Conservation (phyloP, 495 filamentous ascomycete genomes). For the Chaetomium fimeti region DNA sequence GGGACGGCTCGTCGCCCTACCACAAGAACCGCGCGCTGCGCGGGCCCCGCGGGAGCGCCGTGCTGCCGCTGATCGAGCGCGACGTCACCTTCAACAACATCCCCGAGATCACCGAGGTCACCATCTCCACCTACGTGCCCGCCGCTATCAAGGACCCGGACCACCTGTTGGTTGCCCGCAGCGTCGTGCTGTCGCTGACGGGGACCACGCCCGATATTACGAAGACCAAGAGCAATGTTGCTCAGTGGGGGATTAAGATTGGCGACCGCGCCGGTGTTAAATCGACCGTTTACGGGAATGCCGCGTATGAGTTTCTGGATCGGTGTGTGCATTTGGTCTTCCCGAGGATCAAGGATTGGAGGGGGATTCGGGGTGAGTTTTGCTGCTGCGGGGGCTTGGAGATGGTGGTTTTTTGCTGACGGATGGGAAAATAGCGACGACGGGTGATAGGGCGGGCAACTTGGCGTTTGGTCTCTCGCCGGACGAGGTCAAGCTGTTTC, state of each 20-base stretch:
- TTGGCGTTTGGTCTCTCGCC: conserved; percentile 73
- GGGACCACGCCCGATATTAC: conserved; percentile 70
- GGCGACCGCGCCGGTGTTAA: conserved; percentile 63
- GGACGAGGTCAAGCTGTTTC: conserved; percentile 75
- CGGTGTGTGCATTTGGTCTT: conserved; percentile 84
- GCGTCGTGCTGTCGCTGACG: conserved; percentile 81
- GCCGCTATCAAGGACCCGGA: conserved; percentile 61
- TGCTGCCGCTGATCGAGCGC: conserved; percentile 68
- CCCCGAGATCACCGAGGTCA: conserved; percentile 75
- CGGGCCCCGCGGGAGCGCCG: conserved; percentile 65
- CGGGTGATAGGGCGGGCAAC: conserved; percentile 85
- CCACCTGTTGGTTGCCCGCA: conserved; percentile 73
- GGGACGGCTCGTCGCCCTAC: conserved; percentile 90
- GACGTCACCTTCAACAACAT: conserved; percentile 83
- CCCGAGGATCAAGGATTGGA: conserved; percentile 93
- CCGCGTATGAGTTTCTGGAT: conserved; percentile 83
- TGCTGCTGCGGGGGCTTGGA: background rate
- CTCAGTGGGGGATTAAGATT: conserved; percentile 58
- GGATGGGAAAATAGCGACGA: conserved; percentile 38
- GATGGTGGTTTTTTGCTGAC: background rate
- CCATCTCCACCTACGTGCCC: conserved; percentile 70
- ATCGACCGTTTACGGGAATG: conserved; percentile 68
- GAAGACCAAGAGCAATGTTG: conserved; percentile 63
- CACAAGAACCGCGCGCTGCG: conserved; percentile 85
- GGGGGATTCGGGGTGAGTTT: conserved; percentile 65